These are phyloP conservation scores for Lepidium didymum DNA, from an alignment of 345 rosid genomes.

Conservation along the genomic window DNA sequence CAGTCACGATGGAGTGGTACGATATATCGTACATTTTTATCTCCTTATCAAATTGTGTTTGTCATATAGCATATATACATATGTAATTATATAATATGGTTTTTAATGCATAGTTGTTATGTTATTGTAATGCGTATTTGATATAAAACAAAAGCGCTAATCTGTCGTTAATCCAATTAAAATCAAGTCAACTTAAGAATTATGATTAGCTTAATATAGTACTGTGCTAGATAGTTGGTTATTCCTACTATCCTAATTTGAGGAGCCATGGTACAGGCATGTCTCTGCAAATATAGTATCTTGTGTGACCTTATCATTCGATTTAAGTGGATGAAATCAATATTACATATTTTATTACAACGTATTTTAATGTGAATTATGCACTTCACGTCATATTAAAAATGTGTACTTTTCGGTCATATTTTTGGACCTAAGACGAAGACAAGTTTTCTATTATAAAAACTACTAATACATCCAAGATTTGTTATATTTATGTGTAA, in stretches of 20 bases:
- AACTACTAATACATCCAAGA: too few relatives aligned
- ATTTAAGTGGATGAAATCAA: too few relatives aligned
- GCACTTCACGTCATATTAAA: too few relatives aligned
- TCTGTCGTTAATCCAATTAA: conserved; percentile 12
- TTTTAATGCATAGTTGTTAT: conserved; percentile 13
- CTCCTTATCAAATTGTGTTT: conserved; percentile 9
- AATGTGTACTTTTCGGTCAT: background rate
- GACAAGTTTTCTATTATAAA: background rate
- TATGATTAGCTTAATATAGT: background rate
- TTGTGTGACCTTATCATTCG: background rate
- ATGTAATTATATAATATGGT: background rate
- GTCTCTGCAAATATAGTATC: background rate
- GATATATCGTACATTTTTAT: conserved; percentile 22
- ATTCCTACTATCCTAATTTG: background rate
- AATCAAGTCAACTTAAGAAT: conserved; percentile 11
- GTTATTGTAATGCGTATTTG: background rate
- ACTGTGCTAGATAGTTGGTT: background rate
- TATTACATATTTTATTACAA: too few relatives aligned
- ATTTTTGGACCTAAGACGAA: background rate
- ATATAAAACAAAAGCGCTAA: conserved; percentile 14
- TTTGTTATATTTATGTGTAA: too few relatives aligned
- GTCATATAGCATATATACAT: background rate
- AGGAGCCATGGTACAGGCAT: conserved; percentile 15
- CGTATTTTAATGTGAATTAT: too few relatives aligned
- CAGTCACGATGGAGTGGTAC: conserved; percentile 29